Conservation (phyloP, 2,329 filamentous ascomycete species). For the Fusarium miscanthi region DNA sequence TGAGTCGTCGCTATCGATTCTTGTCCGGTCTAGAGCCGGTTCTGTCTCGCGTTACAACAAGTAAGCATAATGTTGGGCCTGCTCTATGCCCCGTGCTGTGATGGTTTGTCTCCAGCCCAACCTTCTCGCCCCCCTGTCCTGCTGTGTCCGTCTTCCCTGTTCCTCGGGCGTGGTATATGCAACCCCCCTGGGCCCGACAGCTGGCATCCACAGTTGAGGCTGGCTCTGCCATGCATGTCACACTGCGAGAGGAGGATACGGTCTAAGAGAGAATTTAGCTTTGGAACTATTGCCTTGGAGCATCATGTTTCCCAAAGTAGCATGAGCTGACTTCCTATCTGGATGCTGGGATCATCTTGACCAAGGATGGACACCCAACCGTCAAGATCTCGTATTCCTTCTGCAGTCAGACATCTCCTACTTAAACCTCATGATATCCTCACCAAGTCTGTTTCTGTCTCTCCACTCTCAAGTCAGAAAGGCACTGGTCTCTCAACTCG, state of each 20-base stretch:
- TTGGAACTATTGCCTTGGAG: conserved; percentile 28
- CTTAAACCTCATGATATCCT: conserved; percentile 32
- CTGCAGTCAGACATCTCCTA: neutral
- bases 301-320: conserved; percentile 31
- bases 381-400: conserved; percentile 12
- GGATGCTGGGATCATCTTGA: conserved; percentile 6
- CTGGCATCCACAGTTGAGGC: conserved; percentile 39
- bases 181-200: conserved; percentile 20
- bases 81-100: neutral
- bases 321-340: conserved; percentile 35
- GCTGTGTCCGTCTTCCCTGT: conserved; percentile 7
- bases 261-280: conserved; percentile 25
- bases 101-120: conserved; percentile 10
- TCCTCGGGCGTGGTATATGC: conserved; percentile 7
- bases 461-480: conserved; percentile 34
- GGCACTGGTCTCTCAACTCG: conserved; percentile 23
- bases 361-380: neutral
- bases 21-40: neutral
- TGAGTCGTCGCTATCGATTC: neutral
- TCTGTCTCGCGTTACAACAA: conserved; percentile 2
- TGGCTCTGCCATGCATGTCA: conserved; percentile 31
- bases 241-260: conserved; percentile 3
- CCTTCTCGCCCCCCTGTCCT: neutral
- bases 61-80: conserved; percentile 28
- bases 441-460: neutral